phyloP scores from a whole-genome alignment of 2,329 filamentous ascomycete species.

The Sordariomycetes sp. region DNA sequence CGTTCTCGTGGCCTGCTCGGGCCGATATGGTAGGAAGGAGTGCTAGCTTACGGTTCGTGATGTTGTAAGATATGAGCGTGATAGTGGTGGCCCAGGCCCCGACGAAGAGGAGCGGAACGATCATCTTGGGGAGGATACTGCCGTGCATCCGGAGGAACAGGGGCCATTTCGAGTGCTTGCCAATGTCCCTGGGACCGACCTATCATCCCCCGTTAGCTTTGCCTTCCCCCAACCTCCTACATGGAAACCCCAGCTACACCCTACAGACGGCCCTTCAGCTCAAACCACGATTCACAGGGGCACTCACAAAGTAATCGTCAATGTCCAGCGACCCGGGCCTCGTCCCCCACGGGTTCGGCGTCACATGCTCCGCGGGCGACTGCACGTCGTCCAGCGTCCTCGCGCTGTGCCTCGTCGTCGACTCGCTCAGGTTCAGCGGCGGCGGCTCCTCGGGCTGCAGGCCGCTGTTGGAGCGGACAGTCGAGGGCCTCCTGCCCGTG shows the following conservation, averaged over 20 bases:
- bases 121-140: conserved; percentile 61
- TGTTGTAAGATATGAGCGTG: conserved; percentile 36
- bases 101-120: conserved; percentile 52
- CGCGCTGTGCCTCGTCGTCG: conserved; percentile 1
- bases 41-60: conserved; percentile 11
- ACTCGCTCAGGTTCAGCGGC: background rate
- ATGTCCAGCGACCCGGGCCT: conserved; percentile 5
- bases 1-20: conserved; percentile 6
- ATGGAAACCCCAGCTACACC: background rate
- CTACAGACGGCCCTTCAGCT: background rate
- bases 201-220: background rate
- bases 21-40: conserved; percentile 5
- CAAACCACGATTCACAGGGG: background rate
- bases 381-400: background rate
- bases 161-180: conserved; percentile 65
- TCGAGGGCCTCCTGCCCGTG: background rate
- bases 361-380: background rate
- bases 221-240: background rate
- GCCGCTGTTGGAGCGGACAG: background rate
- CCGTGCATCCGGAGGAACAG: conserved; percentile 65
- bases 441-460: background rate
- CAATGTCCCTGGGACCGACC: conserved; percentile 51
- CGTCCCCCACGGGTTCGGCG: background rate
- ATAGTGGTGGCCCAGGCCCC: conserved; percentile 53
- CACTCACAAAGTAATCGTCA: conserved; percentile 10